Percentiles rank a stretch among this genome's conserved stretches.
These are phyloP conservation scores for Oehlia diaphana DNA, from an alignment of 192 early-diverging fungal species.

Conservation along the genomic window DNA sequence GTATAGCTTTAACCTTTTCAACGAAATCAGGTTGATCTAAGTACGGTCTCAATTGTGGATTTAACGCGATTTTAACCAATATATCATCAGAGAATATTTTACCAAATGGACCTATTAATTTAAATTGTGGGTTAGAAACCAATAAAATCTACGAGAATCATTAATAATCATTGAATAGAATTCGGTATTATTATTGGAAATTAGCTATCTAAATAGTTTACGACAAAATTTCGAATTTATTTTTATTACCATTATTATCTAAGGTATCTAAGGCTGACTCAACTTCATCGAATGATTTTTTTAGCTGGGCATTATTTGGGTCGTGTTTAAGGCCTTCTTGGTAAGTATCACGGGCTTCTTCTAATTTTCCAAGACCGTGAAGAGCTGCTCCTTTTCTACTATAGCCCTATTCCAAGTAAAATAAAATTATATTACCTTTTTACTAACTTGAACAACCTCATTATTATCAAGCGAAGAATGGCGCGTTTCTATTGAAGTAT, in stretches of 20 bases:
- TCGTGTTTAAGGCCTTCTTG: slow-evolving; percentile 77
- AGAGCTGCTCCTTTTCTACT: slow-evolving; percentile 88
- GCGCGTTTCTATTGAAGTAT: not conserved
- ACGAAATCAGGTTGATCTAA: slow-evolving; percentile 80
- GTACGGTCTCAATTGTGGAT: slow-evolving; percentile 74
- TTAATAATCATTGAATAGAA: too few relatives aligned
- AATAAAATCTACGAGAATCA: too few relatives aligned
- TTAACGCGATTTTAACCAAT: slow-evolving; percentile 74
- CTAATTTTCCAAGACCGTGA: slow-evolving; percentile 65
- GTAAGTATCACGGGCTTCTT: slow-evolving; percentile 78
- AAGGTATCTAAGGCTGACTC: slow-evolving; percentile 64
- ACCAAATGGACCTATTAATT: slow-evolving; percentile 33
- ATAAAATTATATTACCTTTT: not conserved
- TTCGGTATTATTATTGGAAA: too few relatives aligned
- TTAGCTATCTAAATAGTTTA: too few relatives aligned
- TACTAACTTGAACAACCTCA: not conserved
- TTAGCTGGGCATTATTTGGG: slow-evolving; percentile 70
- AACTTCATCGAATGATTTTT: slow-evolving; percentile 77
- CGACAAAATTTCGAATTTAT: not conserved
- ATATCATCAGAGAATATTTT: slow-evolving; percentile 78
- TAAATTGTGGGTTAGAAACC: not conserved
- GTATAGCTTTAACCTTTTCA: slow-evolving; percentile 71
- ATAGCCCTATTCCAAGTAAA: slow-evolving; percentile 53
- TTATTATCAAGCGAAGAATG: not conserved
- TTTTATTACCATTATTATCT: slow-evolving; percentile 33